These are phyloP conservation scores for Mitosporidium daphniae DNA, from an alignment of 371 early-diverging fungal species.

Conservation along the genomic window DNA sequence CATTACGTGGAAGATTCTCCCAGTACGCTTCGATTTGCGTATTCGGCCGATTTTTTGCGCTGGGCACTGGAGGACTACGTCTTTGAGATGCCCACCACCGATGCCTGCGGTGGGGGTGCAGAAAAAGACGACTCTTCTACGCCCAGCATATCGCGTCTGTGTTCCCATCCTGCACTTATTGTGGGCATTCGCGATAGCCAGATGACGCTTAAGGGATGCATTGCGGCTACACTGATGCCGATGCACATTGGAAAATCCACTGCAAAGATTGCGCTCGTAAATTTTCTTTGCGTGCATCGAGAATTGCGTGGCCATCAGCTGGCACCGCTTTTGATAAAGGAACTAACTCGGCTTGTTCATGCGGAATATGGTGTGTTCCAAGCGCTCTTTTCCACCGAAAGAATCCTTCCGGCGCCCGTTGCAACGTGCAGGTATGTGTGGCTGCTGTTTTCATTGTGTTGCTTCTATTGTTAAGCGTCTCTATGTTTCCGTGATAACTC, in stretches of 20 bases:
- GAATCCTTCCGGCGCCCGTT: conserved; percentile 51
- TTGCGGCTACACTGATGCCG: too few species aligned
- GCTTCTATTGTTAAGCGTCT: neutral
- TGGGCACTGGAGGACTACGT: conserved; percentile 16
- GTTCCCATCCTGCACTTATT: too few species aligned
- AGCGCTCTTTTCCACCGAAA: conserved; percentile 86
- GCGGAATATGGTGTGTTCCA: conserved; percentile 68
- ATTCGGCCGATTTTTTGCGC: conserved; percentile 43
- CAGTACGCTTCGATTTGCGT: conserved; percentile 68
- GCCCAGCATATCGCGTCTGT: too few species aligned
- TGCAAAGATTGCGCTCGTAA: too few species aligned
- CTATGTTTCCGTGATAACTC: conserved; percentile 1
- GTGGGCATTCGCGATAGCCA: too few species aligned
- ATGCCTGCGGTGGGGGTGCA: too few species aligned
- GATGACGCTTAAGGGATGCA: too few species aligned
- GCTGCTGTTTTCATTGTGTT: conserved; percentile 3
- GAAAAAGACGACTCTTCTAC: too few species aligned
- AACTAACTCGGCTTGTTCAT: conserved; percentile 73
- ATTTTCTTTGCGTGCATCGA: conserved; percentile 88
- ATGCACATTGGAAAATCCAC: too few species aligned
- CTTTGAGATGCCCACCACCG: neutral
- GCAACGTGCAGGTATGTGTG: conserved; percentile 20
- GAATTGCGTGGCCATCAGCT: conserved; percentile 65
- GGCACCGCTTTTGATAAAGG: conserved; percentile 88
- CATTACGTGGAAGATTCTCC: conserved; percentile 86